These are phyloP conservation scores for Chamaecyparis obtusa DNA, from an alignment of 75 land plant species.

Conservation along the genomic window DNA sequence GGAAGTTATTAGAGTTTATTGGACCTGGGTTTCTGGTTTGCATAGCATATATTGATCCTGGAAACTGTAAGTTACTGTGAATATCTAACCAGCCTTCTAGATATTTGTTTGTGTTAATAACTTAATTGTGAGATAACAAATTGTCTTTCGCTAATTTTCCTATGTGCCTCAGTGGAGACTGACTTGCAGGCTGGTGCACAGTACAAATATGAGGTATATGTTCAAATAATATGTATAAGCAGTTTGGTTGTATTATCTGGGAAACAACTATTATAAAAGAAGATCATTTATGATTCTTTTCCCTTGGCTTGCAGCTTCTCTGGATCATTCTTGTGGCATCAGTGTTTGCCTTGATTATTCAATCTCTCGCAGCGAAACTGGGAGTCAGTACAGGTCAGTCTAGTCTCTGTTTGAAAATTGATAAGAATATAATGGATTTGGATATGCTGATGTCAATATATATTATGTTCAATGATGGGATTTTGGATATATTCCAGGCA, in stretches of 20 bases:
- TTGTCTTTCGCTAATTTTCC: neutral
- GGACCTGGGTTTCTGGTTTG: slow-evolving; percentile 86
- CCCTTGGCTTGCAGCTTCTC: slow-evolving; percentile 36
- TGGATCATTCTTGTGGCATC: slow-evolving; percentile 75
- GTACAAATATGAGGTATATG: slow-evolving; percentile 54
- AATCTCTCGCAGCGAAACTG: slow-evolving; percentile 81
- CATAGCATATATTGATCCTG: slow-evolving; percentile 80
- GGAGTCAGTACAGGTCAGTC: slow-evolving; percentile 72
- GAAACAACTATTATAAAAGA: neutral
- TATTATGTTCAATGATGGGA: neutral
- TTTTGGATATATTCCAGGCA: slow-evolving; percentile 30
- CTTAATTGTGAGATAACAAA: neutral
- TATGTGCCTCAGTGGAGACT: slow-evolving; percentile 45
- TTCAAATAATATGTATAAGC: neutral
- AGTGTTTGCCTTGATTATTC: slow-evolving; percentile 77
- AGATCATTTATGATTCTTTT: neutral
- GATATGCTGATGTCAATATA: neutral
- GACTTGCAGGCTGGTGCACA: slow-evolving; percentile 75
- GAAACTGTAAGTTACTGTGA: slow-evolving; percentile 50
- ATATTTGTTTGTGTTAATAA: neutral
- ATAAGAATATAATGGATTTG: neutral
- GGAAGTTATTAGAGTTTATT: slow-evolving; percentile 45
- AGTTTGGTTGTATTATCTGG: neutral
- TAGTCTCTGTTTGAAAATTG: neutral
- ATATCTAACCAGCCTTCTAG: neutral